These are phyloP conservation scores for Cornus controversa DNA, from an alignment of 148 eudicot genomes.

Conservation along the genomic window DNA sequence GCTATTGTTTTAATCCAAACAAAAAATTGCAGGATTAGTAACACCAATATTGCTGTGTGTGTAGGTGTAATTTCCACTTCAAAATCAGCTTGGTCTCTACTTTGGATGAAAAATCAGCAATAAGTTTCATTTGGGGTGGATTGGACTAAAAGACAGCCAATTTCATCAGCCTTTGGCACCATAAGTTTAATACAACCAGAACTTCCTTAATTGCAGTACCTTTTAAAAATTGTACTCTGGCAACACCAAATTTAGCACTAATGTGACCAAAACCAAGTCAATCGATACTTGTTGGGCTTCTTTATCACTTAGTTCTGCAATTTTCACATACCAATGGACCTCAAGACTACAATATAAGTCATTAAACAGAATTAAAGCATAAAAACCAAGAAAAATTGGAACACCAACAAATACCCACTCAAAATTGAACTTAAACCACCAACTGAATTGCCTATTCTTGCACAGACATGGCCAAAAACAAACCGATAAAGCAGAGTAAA, in stretches of 20 bases:
- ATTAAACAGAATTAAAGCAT: not conserved
- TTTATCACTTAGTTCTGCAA: not conserved
- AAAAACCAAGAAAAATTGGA: slow-evolving; percentile 5
- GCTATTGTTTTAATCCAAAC: not conserved
- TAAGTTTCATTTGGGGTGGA: not conserved
- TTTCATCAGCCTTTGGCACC: not conserved
- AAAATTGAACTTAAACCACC: slow-evolving; percentile 1
- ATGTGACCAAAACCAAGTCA: not conserved
- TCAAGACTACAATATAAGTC: not conserved
- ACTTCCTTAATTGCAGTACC: not conserved
- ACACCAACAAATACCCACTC: slow-evolving; percentile 1
- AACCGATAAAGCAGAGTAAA: slow-evolving; percentile 19
- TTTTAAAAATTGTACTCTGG: not conserved
- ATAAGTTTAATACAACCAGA: not conserved
- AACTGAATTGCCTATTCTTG: not conserved
- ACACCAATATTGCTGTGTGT: not conserved
- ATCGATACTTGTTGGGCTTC: not conserved
- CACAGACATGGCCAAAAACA: slow-evolving; percentile 13
- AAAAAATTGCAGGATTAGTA: not conserved
- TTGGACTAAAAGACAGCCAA: not conserved
- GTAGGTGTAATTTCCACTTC: no score
- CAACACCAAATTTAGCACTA: not conserved
- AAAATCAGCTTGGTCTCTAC: not conserved
- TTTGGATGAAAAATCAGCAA: not conserved
- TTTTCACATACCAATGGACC: slow-evolving; percentile 10